Evolutionary conservation across 441 rosid genomes (phyloP).

Genomic region (Adansonia madagascariensis): DNA sequence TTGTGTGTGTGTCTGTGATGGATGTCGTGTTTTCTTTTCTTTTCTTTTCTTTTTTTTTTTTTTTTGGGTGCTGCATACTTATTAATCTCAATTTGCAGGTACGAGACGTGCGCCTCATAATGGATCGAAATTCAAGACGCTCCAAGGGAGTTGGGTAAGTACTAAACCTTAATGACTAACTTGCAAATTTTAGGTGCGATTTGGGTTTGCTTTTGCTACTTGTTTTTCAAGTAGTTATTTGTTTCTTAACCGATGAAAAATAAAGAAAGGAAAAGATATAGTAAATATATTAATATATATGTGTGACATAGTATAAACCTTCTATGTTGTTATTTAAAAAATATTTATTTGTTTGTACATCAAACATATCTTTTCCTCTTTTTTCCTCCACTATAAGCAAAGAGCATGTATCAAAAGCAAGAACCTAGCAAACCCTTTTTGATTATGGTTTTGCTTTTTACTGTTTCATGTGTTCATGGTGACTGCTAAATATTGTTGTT

Average conservation of each 20-base stretch:
- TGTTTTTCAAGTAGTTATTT: neutral
- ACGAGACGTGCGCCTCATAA: conserved; percentile 92
- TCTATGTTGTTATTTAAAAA: neutral
- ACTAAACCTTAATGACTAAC: neutral
- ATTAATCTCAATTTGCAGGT: conserved; percentile 56
- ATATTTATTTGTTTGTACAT: neutral
- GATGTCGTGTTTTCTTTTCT: neutral
- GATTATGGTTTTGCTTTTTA: neutral
- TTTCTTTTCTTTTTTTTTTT: neutral
- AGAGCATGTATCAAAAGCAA: neutral
- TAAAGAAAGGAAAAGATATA: neutral
- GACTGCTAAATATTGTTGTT: neutral
- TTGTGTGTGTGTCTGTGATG: neutral
- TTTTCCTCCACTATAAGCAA: neutral
- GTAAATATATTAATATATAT: neutral
- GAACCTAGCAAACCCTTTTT: neutral
- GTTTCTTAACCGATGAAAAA: neutral
- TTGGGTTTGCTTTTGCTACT: neutral
- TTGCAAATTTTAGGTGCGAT: neutral
- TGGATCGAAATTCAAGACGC: conserved; percentile 97
- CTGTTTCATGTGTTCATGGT: neutral
- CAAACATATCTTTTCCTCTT: neutral
- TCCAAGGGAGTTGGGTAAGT: conserved; percentile 96
- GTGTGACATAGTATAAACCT: neutral
- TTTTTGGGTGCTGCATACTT: neutral